Percentiles rank a stretch among this genome's conserved stretches.
phyloP scores from a whole-genome alignment of 139 green algal species.

The Volvox africanus region DNA sequence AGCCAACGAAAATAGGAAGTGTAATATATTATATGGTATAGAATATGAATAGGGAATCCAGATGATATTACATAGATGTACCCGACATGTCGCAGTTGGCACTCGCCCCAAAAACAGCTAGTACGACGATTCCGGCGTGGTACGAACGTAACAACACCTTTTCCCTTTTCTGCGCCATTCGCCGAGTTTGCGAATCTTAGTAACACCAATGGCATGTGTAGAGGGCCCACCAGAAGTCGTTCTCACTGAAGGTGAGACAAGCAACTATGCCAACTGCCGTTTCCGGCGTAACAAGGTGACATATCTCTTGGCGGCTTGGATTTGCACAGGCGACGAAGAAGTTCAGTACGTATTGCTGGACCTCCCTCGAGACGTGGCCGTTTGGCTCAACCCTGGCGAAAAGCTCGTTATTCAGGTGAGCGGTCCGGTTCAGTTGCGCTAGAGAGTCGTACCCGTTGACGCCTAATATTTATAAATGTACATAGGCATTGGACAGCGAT shows the following conservation, averaged over 20 bases:
- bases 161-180: background rate
- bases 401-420: constrained; percentile 26
- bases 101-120: no score
- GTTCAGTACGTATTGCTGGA: constrained; percentile 45
- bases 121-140: background rate
- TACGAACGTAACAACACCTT: background rate
- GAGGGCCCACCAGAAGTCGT: constrained; percentile 36
- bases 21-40: no score
- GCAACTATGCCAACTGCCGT: background rate
- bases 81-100: no score
- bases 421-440: no score
- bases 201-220: constrained; percentile 25
- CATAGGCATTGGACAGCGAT: constrained; percentile 36
- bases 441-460: no score
- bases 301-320: background rate
- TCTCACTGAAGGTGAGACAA: constrained; percentile 26
- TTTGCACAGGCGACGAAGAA: constrained; percentile 31
- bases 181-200: background rate
- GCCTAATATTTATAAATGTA: no score
- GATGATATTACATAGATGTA: no score
- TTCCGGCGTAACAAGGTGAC: background rate
- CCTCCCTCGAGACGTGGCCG: constrained; percentile 33
- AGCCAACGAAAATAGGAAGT: no score
- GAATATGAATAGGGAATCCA: no score
- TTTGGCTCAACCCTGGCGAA: constrained; percentile 6